Base-by-base conservation (phyloP, 2,329 filamentous ascomycete species). In the Fusarium palustre region DNA sequence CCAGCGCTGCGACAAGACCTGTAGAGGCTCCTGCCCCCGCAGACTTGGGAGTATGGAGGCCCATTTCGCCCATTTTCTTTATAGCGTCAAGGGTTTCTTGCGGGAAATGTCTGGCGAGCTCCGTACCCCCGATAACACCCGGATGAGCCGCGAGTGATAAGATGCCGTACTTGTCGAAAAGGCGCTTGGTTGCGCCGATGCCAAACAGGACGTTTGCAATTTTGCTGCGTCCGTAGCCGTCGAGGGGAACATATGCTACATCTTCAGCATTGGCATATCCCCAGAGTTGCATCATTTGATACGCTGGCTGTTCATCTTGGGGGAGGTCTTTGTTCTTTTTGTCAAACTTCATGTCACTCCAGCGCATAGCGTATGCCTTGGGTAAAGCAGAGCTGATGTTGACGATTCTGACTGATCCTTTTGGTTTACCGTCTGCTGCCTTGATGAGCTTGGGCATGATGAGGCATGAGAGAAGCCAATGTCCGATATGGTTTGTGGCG, bases 271-370 rank as follows among this genome's bases (percentile, higher is more conserved):
- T 30, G 13, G 9, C 22, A 3, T 64, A 64, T 3, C 60, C 60
- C 60, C 60, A 64, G 8, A 64, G 36, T 16, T 57, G 38, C 3
- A 64, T n/a, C 3, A 49, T 2, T 6, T 64, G 20, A 0, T 64
- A 64, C 0, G 1, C 3, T 3, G 50, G 60, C 25, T 64, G 60
- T 24, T 64, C 60, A 0, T 63, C 43, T 1, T 64, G 3, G 0
- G 60, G 49, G 7, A 64, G 60, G n/a, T 57, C 59, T 30, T 64
- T 57, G 16, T 64, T 64, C 36, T 39, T 64, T 1, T n/a, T 64
- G 0, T 45, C 31, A n/a, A 64, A 64, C 7, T 64, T 57, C 43
- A 64, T 64, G 8, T 64, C 60, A 7, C 59, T 64, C 60, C 60
- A 64, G 5, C 60, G 60, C 22, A 64, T 64, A 6, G 3, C 20